Evolutionary conservation across 78 protist species (phyloP), one percentile per base, ranked within the genome.

Genomic region (Isochrysis galbana): DNA sequence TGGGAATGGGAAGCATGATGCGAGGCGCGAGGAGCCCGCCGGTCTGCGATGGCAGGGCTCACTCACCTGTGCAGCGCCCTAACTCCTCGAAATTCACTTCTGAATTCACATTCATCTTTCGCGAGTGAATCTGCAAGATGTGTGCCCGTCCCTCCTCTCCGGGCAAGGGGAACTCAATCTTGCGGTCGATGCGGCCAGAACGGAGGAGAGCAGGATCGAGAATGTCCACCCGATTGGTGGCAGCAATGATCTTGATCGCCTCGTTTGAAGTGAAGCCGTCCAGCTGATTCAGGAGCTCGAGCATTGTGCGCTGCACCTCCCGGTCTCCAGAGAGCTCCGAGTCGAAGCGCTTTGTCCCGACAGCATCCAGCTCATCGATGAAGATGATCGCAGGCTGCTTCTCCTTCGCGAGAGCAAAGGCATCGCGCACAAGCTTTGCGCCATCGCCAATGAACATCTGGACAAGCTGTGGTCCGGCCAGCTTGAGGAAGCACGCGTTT

Each of bases 311-410:
- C 95, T 99, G 99, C 87, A 99, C 98, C 91, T 99, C 99, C 45
- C 98, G 89, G 91, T 98, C 99, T 26, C 99, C 99, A 22, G 98
- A n/a, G 41, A n/a, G 19, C 80, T n/a, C 80, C 36, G 19, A 10
- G 10, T 10, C 19, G 80, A 70, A 78, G 61, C 98, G 89, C 93
- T 98, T 98, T 47, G 99, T 98, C 42, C 99, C 99, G 29, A 99
- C 97, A 32, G 99, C 99, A 84, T 99, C 99, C 55, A 99, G 98
- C 93, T 99, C 99, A 92, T 99, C 99, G 51, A 99, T 99, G 96
- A 99, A 99, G 82, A 99, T 99, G 54, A 99, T 98, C 84, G 99
- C 95, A 38, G 99, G 99, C 32, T 99, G 98, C 77, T 77, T 87
- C 61, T 91, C 84, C 39, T 98, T 97, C 2, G 99, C 99, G 7